Evolutionary conservation across 2,329 filamentous ascomycete genomes (phyloP).

Genomic region (Cordyceps farinosa): DNA sequence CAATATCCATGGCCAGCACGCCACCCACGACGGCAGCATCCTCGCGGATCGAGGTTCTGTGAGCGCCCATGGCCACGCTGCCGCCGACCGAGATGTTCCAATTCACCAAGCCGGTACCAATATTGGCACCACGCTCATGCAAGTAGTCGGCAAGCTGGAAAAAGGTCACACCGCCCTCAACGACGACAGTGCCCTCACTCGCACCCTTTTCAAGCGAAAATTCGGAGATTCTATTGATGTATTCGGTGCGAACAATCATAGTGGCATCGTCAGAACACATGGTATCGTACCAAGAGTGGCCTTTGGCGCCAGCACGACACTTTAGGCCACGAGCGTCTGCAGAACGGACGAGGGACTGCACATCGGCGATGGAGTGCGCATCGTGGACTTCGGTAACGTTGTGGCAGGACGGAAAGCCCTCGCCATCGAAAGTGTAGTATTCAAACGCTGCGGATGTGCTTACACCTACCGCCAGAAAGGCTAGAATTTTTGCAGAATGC

Average conservation of each 20-base stretch:
- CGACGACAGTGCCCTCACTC: slow-evolving; percentile 39
- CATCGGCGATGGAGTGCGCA: slow-evolving; percentile 43
- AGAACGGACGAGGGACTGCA: slow-evolving; percentile 39
- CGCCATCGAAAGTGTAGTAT: slow-evolving; percentile 50
- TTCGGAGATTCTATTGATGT: slow-evolving; percentile 42
- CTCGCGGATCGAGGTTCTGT: slow-evolving; percentile 45
- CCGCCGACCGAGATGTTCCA: slow-evolving; percentile 53
- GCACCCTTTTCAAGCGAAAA: slow-evolving; percentile 37
- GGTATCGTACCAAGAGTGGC: slow-evolving; percentile 53
- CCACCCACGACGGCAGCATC: slow-evolving; percentile 49
- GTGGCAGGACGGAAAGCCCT: slow-evolving; percentile 45
- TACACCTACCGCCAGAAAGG: neutral
- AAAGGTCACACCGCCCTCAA: slow-evolving; percentile 51
- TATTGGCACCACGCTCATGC: slow-evolving; percentile 42
- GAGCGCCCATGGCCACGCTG: slow-evolving; percentile 50
- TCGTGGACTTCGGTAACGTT: slow-evolving; percentile 44
- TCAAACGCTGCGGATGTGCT: slow-evolving; percentile 14
- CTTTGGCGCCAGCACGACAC: slow-evolving; percentile 47
- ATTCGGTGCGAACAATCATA: slow-evolving; percentile 45
- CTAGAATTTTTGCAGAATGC: neutral
- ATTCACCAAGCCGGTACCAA: slow-evolving; percentile 50
- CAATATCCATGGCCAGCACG: slow-evolving; percentile 45
- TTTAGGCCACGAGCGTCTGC: slow-evolving; percentile 37
- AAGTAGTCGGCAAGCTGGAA: slow-evolving; percentile 49
- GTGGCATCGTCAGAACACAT: slow-evolving; percentile 49